Evolutionary conservation across 1,139 yeast species (phyloP).

Genomic region (Hyphopichia burtonii): DNA sequence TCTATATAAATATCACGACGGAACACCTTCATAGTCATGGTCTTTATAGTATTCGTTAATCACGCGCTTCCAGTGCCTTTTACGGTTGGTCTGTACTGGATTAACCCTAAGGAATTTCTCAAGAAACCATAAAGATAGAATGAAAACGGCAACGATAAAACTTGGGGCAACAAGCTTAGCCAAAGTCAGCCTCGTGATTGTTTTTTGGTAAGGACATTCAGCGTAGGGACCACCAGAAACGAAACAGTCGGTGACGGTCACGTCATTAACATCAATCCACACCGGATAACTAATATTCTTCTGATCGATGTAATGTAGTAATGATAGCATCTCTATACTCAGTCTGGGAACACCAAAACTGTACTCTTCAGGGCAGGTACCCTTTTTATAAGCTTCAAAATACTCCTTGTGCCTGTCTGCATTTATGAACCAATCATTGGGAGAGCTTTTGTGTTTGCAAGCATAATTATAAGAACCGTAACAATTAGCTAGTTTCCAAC

Average conservation of each 20-base stretch:
- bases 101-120: slow-evolving; percentile 33
- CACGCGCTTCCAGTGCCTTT: slow-evolving; percentile 38
- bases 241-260: slow-evolving; percentile 77
- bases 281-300: slow-evolving; percentile 31
- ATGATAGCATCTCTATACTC: slow-evolving; percentile 37
- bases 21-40: slow-evolving; percentile 47
- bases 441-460: slow-evolving; percentile 47
- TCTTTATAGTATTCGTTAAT: slow-evolving; percentile 37
- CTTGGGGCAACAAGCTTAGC: slow-evolving; percentile 68
- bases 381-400: slow-evolving; percentile 44
- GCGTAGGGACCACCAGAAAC: slow-evolving; percentile 82
- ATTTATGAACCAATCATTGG: slow-evolving; percentile 50
- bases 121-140: slow-evolving; percentile 41
- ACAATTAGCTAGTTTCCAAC: slow-evolving; percentile 68
- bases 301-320: slow-evolving; percentile 21
- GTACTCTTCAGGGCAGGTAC: slow-evolving; percentile 51
- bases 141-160: slow-evolving; percentile 51
- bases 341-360: slow-evolving; percentile 58
- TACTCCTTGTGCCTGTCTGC: slow-evolving; percentile 36
- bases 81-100: slow-evolving; percentile 44
- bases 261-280: slow-evolving; percentile 86
- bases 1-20: slow-evolving; percentile 10
- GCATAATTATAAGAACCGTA: slow-evolving; percentile 50
- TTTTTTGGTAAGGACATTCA: slow-evolving; percentile 70
- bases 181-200: slow-evolving; percentile 55